Percentiles rank a stretch among this genome's conserved stretches.
Evolutionary conservation across 495 filamentous ascomycete species (phyloP).

Genomic region (Usnea hakonensis): DNA sequence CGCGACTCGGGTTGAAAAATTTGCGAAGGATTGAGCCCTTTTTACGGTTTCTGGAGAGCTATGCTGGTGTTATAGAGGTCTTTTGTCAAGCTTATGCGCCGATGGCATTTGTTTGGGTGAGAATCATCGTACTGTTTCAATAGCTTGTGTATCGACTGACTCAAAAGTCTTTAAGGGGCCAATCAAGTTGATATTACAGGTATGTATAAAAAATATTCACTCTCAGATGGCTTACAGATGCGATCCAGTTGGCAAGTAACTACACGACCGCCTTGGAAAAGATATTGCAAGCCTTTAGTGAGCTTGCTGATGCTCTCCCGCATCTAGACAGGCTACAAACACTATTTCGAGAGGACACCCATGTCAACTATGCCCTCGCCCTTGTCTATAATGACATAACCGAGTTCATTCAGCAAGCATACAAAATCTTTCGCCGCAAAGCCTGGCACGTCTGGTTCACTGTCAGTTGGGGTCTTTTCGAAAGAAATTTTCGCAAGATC

Average conservation of each 20-base stretch:
- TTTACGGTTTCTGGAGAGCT: constrained; percentile 31
- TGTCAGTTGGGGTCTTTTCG: constrained; percentile 37
- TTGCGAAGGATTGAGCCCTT: constrained; percentile 36
- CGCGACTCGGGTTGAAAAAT: constrained; percentile 30
- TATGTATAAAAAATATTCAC: constrained; percentile 15
- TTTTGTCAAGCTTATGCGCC: constrained; percentile 40
- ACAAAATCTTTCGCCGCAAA: constrained; percentile 35
- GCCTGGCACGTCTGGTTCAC: constrained; percentile 25
- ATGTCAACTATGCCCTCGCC: constrained; percentile 34
- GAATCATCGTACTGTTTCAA: not conserved
- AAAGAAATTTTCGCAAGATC: constrained; percentile 33
- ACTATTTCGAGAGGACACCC: constrained; percentile 24
- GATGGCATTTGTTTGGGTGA: constrained; percentile 37
- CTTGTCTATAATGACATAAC: constrained; percentile 39
- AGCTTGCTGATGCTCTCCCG: constrained; percentile 32
- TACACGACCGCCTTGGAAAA: constrained; percentile 34
- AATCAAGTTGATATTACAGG: constrained; percentile 36
- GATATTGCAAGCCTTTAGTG: constrained; percentile 33
- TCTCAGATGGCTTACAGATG: not conserved
- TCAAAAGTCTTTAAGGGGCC: constrained; percentile 24
- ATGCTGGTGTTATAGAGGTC: constrained; percentile 34
- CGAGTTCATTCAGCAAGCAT: constrained; percentile 37
- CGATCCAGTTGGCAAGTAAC: constrained; percentile 28
- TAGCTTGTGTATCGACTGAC: not conserved
- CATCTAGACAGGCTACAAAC: constrained; percentile 30